phyloP scores from a whole-genome alignment of 2,329 filamentous ascomycete species.

The Sphaerulina musiva region DNA sequence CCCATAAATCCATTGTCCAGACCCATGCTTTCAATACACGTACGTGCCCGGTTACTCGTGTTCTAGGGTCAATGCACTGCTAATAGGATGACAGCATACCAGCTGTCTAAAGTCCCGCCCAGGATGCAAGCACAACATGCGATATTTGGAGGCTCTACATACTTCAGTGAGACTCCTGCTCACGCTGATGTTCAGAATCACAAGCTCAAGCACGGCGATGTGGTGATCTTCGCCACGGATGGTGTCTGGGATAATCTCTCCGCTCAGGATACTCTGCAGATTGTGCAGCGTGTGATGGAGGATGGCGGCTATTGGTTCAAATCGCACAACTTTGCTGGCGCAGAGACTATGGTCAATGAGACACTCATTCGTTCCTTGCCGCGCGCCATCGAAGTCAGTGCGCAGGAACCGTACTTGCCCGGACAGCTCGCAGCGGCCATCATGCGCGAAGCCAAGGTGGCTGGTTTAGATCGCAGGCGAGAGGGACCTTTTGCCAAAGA shows the following conservation, averaged over 20 bases:
- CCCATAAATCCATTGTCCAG: conserved; percentile 75
- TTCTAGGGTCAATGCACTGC: background rate
- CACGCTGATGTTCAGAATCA: conserved; percentile 77
- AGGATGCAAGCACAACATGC: conserved; percentile 71
- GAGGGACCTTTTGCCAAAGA: conserved; percentile 95
- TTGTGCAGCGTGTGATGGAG: conserved; percentile 65
- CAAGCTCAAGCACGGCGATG: conserved; percentile 77
- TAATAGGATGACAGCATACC: conserved; percentile 51
- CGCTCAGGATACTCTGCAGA: conserved; percentile 76
- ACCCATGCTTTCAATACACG: conserved; percentile 95
- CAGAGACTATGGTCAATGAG: conserved; percentile 30
- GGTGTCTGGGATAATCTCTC: conserved; percentile 95
- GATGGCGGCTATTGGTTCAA: conserved; percentile 36
- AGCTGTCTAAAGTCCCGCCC: conserved; percentile 80
- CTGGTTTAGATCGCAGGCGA: conserved; percentile 71
- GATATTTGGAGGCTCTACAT: conserved; percentile 66
- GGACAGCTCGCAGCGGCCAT: conserved; percentile 72
- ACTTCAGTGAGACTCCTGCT: conserved; percentile 71
- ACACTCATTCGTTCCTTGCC: conserved; percentile 23
- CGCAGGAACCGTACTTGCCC: conserved; percentile 57
- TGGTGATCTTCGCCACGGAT: conserved; percentile 89
- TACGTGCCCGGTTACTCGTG: conserved; percentile 1
- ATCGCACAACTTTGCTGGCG: conserved; percentile 24
- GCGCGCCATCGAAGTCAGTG: conserved; percentile 19
- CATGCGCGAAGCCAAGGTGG: conserved; percentile 72